phyloP scores from a whole-genome alignment of 805 yeast genomes.

The Komagataella phaffii region DNA sequence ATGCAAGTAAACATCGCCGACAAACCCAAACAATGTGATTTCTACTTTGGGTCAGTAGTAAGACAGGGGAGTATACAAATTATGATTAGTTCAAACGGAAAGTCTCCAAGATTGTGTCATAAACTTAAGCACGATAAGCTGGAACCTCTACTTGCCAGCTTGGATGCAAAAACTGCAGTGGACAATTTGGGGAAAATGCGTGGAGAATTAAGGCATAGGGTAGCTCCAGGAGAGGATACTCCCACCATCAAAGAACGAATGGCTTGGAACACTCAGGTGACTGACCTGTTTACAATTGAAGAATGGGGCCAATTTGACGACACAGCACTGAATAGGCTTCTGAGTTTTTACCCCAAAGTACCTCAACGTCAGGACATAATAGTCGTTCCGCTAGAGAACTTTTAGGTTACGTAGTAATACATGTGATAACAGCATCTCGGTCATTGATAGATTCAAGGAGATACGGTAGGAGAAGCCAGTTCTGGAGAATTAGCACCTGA shows the following conservation, averaged over 20 bases:
- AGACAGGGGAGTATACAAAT: constrained; percentile 63
- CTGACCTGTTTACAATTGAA: constrained; percentile 43
- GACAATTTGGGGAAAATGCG: constrained; percentile 47
- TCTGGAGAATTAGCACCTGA: neutral
- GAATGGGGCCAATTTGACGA: constrained; percentile 41
- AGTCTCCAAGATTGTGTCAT: constrained; percentile 63
- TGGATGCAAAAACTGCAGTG: constrained; percentile 39
- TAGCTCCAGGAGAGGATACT: constrained; percentile 29
- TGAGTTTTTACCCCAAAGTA: constrained; percentile 33
- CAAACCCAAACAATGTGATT: constrained; percentile 73
- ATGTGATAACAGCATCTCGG: neutral
- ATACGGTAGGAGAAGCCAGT: neutral
- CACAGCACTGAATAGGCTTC: constrained; percentile 23
- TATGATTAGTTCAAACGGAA: constrained; percentile 76
- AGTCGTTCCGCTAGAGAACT: neutral
- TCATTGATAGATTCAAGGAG: neutral
- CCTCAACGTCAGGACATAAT: constrained; percentile 15
- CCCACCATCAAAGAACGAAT: constrained; percentile 41
- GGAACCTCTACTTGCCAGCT: constrained; percentile 23
- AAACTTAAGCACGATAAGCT: constrained; percentile 45
- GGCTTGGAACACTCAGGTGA: constrained; percentile 56
- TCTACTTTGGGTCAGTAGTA: constrained; percentile 72
- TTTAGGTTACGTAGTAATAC: neutral
- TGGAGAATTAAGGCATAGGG: constrained; percentile 26
- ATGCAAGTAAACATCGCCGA: constrained; percentile 73